These are phyloP conservation scores for Colletotrichum sp. DNA, from an alignment of 2,329 filamentous ascomycete species.

Conservation along the genomic window DNA sequence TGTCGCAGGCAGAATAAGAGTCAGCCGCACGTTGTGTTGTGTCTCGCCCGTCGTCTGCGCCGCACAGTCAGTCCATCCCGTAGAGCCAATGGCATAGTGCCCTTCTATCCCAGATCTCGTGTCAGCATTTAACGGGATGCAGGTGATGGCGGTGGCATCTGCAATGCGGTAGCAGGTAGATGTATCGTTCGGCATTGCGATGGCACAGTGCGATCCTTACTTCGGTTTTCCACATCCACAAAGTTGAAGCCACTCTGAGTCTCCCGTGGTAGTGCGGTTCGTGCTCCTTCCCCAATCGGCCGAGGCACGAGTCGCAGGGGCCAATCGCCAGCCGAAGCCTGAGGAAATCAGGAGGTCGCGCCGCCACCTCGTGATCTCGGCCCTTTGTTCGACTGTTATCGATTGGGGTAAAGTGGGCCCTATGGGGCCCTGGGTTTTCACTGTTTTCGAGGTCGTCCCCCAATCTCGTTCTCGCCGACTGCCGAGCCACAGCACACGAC, in stretches of 20 bases:
- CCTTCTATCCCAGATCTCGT: background rate
- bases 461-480: background rate
- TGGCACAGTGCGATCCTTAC: background rate
- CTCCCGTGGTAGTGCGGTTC: background rate
- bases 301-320: background rate
- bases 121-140: background rate
- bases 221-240: background rate
- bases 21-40: background rate
- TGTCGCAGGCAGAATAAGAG: background rate
- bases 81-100: background rate
- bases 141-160: background rate
- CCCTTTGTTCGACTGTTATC: background rate
- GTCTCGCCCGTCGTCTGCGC: background rate
- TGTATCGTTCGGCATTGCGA: background rate
- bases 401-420: background rate
- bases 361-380: background rate
- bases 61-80: background rate
- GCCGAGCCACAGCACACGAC: background rate
- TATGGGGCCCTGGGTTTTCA: background rate
- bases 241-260: background rate
- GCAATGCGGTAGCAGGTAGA: background rate
- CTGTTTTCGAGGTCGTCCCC: background rate
- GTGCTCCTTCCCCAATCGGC: conserved; percentile 7
- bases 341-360: background rate
- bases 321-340: background rate